Evolutionary conservation across 257 asterid species (phyloP), one percentile per base, ranked within the genome.

Genomic region (Solanum sitiens): DNA sequence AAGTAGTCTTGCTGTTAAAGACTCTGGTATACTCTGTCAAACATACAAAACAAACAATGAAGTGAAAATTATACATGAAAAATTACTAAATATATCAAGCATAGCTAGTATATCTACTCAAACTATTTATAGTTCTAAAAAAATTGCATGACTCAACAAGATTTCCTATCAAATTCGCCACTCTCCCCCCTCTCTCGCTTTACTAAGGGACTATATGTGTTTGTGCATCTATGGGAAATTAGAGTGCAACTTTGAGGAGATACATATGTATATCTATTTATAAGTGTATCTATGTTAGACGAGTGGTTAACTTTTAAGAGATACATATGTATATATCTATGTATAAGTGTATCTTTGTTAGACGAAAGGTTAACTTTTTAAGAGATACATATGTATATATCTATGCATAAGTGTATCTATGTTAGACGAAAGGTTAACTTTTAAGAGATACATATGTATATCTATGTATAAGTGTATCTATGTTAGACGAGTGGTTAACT

Each of bases 21-120:
- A 96, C 80, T 96, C 98, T 40, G 99, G 99, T 75, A 96, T 95
- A 10, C 7, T 93, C 99, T 96, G 96, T 76, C 88, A 56, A 72
- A 37, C 23, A 72, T 71, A 37, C 5, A 30, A 65, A 12, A 27
- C 37, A n/a, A n/a, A 42, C 59, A 53, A 16, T 53, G 25, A 23
- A 2, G 13, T 75, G 21, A 75, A 14, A 63, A 63, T 63, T 63
- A 63, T n/a, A n/a, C 2, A n/a, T n/a, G 70, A 63, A 63, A 63
- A 67, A 67, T 25, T 67, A 5, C 20, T 67, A 67, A 65, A 1
- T 5, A 11, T 5, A 67, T 30, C 20, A 67, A 65, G 15, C 72
- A 65, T 65, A 65, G 1, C 71, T 65, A 67, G 35, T 67, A 25
- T n/a, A 65, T 65, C 72, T n/a, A 65, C 33, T 65, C 18, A 65